These are phyloP conservation scores for Dactylis glomerata DNA, from an alignment of 176 grass and related monocot genomes.

Conservation along the genomic window DNA sequence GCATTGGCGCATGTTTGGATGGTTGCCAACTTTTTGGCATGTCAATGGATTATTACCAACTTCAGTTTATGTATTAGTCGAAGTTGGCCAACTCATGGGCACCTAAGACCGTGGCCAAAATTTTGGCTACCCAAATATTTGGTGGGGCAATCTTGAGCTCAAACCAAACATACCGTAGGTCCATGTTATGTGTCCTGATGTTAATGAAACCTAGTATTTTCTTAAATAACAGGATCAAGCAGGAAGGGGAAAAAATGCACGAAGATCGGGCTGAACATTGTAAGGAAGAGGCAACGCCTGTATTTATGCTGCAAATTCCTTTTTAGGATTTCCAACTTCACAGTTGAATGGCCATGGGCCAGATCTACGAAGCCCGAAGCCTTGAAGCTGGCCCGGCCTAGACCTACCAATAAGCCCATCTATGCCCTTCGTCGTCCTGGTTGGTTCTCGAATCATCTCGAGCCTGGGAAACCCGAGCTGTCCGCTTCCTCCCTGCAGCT, in stretches of 20 bases:
- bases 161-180: not conserved
- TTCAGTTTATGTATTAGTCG: not conserved
- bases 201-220: too few species aligned
- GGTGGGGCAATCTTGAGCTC: not conserved
- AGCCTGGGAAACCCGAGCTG: not conserved
- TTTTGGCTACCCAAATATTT: not conserved
- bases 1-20: too few species aligned
- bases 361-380: not conserved
- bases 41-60: not conserved
- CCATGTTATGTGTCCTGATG: too few species aligned
- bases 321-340: not conserved
- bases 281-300: too few species aligned
- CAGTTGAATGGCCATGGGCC: not conserved
- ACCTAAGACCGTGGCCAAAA: not conserved
- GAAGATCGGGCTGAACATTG: too few species aligned
- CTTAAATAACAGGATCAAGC: too few species aligned
- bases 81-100: not conserved
- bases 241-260: too few species aligned
- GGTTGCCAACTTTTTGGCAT: not conserved
- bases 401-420: not conserved
- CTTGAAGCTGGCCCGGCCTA: not conserved
- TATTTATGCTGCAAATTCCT: too few species aligned
- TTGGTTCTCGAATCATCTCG: slow-evolving; percentile 23
- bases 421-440: not conserved
- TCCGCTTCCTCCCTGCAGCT: slow-evolving; percentile 15